phyloP scores from a whole-genome alignment of 768 basidiomycete species.

The Lentinula raphanica region DNA sequence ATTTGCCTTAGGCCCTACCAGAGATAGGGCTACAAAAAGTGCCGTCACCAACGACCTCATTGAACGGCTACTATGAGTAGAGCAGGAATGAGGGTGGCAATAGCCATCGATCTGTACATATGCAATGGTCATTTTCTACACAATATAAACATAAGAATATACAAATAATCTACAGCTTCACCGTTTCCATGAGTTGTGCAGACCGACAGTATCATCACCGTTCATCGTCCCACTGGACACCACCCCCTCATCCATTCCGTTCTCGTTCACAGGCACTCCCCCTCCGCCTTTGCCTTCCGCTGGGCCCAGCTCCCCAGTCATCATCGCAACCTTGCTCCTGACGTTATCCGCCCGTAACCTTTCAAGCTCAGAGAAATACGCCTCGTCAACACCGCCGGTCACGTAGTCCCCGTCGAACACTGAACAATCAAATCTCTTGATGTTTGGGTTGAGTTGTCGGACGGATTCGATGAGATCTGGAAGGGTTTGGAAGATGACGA shows the following conservation, averaged over 20 bases:
- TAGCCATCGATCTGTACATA: no score
- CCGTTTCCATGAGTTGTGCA: conserved; percentile 66
- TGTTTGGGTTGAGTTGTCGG: conserved; percentile 72
- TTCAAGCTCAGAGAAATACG: conserved; percentile 74
- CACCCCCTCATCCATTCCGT: conserved; percentile 10
- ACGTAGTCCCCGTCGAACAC: conserved; percentile 98
- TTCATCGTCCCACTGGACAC: conserved; percentile 44
- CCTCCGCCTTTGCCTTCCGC: conserved; percentile 32
- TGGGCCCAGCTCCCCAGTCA: conserved; percentile 25
- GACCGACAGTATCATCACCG: conserved; percentile 73
- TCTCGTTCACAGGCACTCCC: conserved; percentile 18
- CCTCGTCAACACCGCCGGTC: conserved; percentile 86
- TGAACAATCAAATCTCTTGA: conserved; percentile 87
- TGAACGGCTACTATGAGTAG: no score
- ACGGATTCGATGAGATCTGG: conserved; percentile 84
- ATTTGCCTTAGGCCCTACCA: no score
- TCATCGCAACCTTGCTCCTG: conserved; percentile 42
- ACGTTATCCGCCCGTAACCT: conserved; percentile 76
- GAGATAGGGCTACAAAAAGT: no score
- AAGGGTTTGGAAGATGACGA: conserved; percentile 93
- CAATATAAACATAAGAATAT: no score
- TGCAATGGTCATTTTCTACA: no score
- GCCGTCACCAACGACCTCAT: no score
- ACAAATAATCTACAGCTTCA: no score
- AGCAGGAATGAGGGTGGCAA: no score